Evolutionary conservation across 2,329 filamentous ascomycete species (phyloP).

Genomic region (Colletotrichum ledebouriae): DNA sequence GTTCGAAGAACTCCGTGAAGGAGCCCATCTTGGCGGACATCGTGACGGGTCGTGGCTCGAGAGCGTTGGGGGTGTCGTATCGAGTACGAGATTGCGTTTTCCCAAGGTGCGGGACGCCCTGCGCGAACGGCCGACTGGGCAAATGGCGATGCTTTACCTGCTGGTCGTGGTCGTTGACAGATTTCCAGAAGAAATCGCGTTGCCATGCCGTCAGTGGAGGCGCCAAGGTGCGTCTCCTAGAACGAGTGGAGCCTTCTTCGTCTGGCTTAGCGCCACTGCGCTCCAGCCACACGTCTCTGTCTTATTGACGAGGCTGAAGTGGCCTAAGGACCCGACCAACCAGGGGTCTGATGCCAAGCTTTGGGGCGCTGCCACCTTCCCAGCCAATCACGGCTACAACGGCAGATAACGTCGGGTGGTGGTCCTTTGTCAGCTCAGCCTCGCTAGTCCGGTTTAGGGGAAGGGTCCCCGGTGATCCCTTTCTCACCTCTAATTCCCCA

Average conservation of each 20-base stretch:
- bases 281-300: constrained; percentile 21
- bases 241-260: constrained; percentile 5
- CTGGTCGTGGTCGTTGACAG: constrained; percentile 40
- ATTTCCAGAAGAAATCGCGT: constrained; percentile 39
- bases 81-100: background rate
- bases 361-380: constrained; percentile 14
- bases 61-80: background rate
- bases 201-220: constrained; percentile 29
- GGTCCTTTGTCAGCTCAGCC: constrained; percentile 41
- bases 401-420: constrained; percentile 21
- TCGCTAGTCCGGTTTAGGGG: constrained; percentile 41
- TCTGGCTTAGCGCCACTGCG: background rate
- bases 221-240: background rate
- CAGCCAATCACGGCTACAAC: constrained; percentile 36
- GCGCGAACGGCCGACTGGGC: constrained; percentile 32
- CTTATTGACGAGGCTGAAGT: constrained; percentile 27
- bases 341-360: constrained; percentile 36
- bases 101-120: background rate
- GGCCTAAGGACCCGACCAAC: constrained; percentile 18
- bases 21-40: constrained; percentile 52
- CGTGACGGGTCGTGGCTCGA: background rate
- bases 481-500: constrained; percentile 30
- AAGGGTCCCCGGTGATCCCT: constrained; percentile 31
- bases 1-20: constrained; percentile 60
- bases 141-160: constrained; percentile 19